These are phyloP conservation scores for Leccinum subtestaceum DNA, from an alignment of 768 basidiomycete species.

Conservation along the genomic window DNA sequence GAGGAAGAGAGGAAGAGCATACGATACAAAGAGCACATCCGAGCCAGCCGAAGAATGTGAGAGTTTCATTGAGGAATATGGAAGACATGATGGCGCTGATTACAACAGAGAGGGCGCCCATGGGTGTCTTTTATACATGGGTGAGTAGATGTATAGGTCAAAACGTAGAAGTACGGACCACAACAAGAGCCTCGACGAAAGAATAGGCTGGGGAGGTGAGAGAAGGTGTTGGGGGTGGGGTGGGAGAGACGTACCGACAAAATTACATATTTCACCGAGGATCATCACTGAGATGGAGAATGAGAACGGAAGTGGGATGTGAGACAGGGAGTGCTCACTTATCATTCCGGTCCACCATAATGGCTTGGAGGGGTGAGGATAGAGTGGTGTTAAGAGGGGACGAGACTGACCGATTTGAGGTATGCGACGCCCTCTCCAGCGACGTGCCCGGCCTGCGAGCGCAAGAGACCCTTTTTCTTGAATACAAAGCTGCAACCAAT, in stretches of 20 bases:
- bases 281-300: constrained; percentile 70
- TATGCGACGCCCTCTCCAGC: constrained; percentile 90
- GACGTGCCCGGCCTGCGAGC: constrained; percentile 75
- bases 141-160: constrained; percentile 6
- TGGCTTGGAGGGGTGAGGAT: constrained; percentile 38
- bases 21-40: constrained; percentile 91
- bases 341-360: constrained; percentile 96
- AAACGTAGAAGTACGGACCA: constrained; percentile 49
- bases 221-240: neutral
- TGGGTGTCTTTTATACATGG: constrained; percentile 61
- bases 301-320: neutral
- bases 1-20: constrained; percentile 30
- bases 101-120: constrained; percentile 95
- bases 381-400: constrained; percentile 4
- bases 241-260: constrained; percentile 57
- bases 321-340: constrained; percentile 37
- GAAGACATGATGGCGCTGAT: constrained; percentile 91
- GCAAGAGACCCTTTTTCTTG: constrained; percentile 92
- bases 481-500: constrained; percentile 95
- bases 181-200: constrained; percentile 89
- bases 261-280: constrained; percentile 83
- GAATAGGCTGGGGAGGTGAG: constrained; percentile 59
- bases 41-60: constrained; percentile 96
- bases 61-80: constrained; percentile 87
- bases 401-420: constrained; percentile 78